Conservation (phyloP, 352 stramenopile species). For the Elongisporangium anandrum region DNA sequence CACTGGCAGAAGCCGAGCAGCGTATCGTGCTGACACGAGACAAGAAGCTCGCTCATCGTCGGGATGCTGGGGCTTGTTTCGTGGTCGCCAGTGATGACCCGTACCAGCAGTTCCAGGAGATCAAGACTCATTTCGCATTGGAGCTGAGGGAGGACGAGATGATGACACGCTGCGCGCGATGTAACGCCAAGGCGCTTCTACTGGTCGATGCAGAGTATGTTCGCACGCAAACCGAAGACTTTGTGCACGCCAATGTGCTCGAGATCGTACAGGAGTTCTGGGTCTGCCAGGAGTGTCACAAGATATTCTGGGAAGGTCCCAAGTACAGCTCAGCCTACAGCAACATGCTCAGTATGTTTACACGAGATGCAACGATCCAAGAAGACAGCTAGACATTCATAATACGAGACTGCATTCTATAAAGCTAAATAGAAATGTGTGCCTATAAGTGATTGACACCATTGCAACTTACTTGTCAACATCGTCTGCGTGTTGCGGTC, state of each 20-base stretch:
- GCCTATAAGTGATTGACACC: too few relatives aligned
- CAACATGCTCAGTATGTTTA: slow-evolving; percentile 55
- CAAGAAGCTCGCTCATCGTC: slow-evolving; percentile 62
- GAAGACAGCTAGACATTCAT: too few relatives aligned
- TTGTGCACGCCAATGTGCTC: slow-evolving; percentile 49
- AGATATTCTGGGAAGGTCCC: slow-evolving; percentile 76
- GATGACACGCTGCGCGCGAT: slow-evolving; percentile 70
- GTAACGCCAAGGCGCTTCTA: slow-evolving; percentile 63
- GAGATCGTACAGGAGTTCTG: slow-evolving; percentile 64
- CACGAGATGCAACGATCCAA: not conserved
- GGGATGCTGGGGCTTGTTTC: slow-evolving; percentile 70
- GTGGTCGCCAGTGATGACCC: slow-evolving; percentile 69
- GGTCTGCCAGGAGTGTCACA: slow-evolving; percentile 55
- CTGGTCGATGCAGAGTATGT: slow-evolving; percentile 52
- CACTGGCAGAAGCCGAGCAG: slow-evolving; percentile 41
- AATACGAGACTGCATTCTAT: too few relatives aligned
- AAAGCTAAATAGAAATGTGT: too few relatives aligned
- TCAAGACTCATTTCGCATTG: slow-evolving; percentile 66
- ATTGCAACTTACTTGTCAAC: too few relatives aligned
- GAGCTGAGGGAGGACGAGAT: slow-evolving; percentile 58
- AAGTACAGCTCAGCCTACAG: slow-evolving; percentile 69
- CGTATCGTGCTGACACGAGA: slow-evolving; percentile 75
- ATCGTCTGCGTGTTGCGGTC: too few relatives aligned
- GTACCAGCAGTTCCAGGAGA: slow-evolving; percentile 70
- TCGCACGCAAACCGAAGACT: slow-evolving; percentile 37